These are phyloP conservation scores for Boletus vermiculosoides DNA, from an alignment of 768 basidiomycete species.

Conservation along the genomic window DNA sequence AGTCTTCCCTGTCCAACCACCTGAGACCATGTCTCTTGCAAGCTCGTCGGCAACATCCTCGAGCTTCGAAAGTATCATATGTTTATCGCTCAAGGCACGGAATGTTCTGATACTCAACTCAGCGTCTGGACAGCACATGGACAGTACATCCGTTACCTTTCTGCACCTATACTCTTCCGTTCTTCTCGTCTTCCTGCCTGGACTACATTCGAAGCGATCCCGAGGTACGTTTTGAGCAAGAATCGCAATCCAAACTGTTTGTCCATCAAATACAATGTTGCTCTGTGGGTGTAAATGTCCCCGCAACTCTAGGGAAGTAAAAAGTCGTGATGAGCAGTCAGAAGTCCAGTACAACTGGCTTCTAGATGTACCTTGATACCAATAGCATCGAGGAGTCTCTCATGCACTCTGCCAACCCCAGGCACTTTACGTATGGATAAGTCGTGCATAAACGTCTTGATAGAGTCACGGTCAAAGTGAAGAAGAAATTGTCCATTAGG, in stretches of 20 bases:
- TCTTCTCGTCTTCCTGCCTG: constrained; percentile 75
- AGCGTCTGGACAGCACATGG: neutral
- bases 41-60: constrained; percentile 81
- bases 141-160: constrained; percentile 50
- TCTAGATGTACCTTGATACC: constrained; percentile 63
- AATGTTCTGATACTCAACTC: constrained; percentile 60
- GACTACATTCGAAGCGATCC: constrained; percentile 83
- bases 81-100: constrained; percentile 58
- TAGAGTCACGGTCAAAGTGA: constrained; percentile 57
- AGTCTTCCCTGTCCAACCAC: constrained; percentile 84
- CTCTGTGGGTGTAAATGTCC: constrained; percentile 79
- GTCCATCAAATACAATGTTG: constrained; percentile 76
- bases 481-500: constrained; percentile 90
- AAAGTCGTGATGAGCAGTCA: neutral
- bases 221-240: constrained; percentile 78
- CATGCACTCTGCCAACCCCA: constrained; percentile 88
- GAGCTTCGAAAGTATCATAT: constrained; percentile 71
- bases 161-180: constrained; percentile 89
- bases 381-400: constrained; percentile 81
- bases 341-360: neutral
- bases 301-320: constrained; percentile 67
- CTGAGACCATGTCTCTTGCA: constrained; percentile 72
- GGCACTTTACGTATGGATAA: constrained; percentile 86
- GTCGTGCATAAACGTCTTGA: constrained; percentile 74
- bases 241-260: constrained; percentile 79